phyloP scores from a whole-genome alignment of 371 early-diverging fungal species.

The Amoeboaphelidium occidentale region DNA sequence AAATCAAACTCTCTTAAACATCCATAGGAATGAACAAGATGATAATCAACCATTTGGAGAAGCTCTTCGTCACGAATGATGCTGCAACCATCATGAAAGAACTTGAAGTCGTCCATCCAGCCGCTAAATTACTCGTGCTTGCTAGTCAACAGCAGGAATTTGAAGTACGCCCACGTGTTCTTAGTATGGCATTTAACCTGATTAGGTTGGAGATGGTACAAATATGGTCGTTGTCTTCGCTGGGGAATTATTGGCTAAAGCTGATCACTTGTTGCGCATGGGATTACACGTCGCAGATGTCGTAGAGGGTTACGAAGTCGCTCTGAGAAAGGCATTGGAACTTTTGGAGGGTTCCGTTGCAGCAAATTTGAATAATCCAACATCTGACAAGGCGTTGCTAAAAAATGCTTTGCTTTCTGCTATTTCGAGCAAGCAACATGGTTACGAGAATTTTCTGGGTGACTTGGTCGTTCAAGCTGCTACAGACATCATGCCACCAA shows the following conservation, averaged over 20 bases:
- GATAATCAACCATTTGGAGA: slow-evolving; percentile 92
- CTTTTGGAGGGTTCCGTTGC: slow-evolving; percentile 40
- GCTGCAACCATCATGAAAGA: slow-evolving; percentile 97
- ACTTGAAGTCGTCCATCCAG: slow-evolving; percentile 94
- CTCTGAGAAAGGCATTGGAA: slow-evolving; percentile 51
- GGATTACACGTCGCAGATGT: slow-evolving; percentile 85
- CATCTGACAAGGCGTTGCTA: neutral
- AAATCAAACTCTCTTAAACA: no score
- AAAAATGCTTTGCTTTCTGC: neutral
- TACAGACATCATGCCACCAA: slow-evolving; percentile 58
- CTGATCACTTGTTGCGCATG: slow-evolving; percentile 71
- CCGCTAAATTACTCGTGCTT: slow-evolving; percentile 86
- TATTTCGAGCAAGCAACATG: slow-evolving; percentile 31
- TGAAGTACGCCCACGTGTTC: no score
- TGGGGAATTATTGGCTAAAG: slow-evolving; percentile 76
- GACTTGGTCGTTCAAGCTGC: slow-evolving; percentile 67
- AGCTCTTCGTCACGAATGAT: slow-evolving; percentile 95
- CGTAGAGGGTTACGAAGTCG: slow-evolving; percentile 78
- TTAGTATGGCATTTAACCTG: no score
- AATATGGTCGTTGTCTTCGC: slow-evolving; percentile 86
- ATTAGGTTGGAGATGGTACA: slow-evolving; percentile 70
- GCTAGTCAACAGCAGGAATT: slow-evolving; percentile 95
- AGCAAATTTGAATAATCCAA: neutral
- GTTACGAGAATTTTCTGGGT: slow-evolving; percentile 65
- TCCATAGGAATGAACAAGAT: slow-evolving; percentile 99